Evolutionary conservation across 305 asterid genomes (phyloP).

Genomic region (Rubia balearica): DNA sequence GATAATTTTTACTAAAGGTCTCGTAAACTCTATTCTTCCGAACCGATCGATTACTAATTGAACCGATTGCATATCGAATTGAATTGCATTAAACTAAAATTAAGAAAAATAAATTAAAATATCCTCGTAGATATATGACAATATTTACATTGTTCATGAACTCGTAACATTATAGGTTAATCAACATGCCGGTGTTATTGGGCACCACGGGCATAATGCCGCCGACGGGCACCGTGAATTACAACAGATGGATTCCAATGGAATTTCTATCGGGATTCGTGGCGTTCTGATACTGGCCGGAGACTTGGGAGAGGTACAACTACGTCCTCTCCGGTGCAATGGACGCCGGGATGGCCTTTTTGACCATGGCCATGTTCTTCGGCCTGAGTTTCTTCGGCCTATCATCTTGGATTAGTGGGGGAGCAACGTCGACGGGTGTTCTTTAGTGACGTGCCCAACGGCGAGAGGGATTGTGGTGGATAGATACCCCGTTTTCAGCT

Average conservation of each 20-base stretch:
- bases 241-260: slow-evolving; percentile 39
- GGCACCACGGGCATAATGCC: slow-evolving; percentile 43
- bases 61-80: too few relatives aligned
- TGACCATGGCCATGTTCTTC: slow-evolving; percentile 32
- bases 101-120: too few relatives aligned
- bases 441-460: slow-evolving; percentile 43
- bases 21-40: too few relatives aligned
- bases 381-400: slow-evolving; percentile 18
- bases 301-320: slow-evolving; percentile 45
- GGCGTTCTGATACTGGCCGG: slow-evolving; percentile 24
- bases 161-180: background rate
- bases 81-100: too few relatives aligned
- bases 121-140: too few relatives aligned
- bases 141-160: background rate
- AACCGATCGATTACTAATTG: too few relatives aligned
- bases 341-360: slow-evolving; percentile 55
- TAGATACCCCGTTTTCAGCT: slow-evolving; percentile 36
- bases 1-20: too few relatives aligned
- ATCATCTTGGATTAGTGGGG: slow-evolving; percentile 44
- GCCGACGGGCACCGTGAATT: slow-evolving; percentile 48
- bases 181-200: slow-evolving; percentile 43
- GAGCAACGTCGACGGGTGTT: slow-evolving; percentile 40
- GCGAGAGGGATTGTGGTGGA: slow-evolving; percentile 34
- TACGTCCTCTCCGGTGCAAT: slow-evolving; percentile 45
- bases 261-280: slow-evolving; percentile 37